A percentile compares a stretch with the other conserved stretches of the same genome.
Conservation (phyloP, 805 yeast genomes). For the Wickerhamomyces sydowiorum region DNA sequence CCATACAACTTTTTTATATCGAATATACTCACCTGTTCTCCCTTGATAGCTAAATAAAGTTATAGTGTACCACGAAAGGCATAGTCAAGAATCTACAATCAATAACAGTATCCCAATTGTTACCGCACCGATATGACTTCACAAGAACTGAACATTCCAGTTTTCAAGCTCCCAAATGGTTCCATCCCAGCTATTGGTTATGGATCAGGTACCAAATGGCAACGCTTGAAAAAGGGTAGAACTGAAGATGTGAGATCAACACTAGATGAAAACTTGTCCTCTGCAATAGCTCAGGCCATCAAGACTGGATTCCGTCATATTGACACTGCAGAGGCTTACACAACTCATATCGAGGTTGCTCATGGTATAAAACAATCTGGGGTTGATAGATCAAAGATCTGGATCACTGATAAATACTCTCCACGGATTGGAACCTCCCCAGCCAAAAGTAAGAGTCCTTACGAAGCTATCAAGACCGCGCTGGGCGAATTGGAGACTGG, state of each 20-base stretch:
- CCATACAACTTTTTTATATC: too few species aligned
- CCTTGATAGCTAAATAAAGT: too few species aligned
- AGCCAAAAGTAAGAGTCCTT: slow-evolving; percentile 34
- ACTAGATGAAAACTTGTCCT: slow-evolving; percentile 34
- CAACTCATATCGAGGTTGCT: slow-evolving; percentile 52
- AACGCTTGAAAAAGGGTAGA: slow-evolving; percentile 21
- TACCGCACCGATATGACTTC: too few species aligned
- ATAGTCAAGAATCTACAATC: too few species aligned
- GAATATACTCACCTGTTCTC: too few species aligned
- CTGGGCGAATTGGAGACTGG: slow-evolving; percentile 41
- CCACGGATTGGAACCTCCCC: slow-evolving; percentile 28
- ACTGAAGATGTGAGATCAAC: slow-evolving; percentile 18
- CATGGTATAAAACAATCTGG: slow-evolving; percentile 39
- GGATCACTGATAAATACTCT: slow-evolving; percentile 55
- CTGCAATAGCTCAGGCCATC: slow-evolving; percentile 41
- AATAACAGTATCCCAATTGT: too few species aligned
- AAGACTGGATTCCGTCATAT: slow-evolving; percentile 50
- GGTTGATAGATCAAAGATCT: slow-evolving; percentile 37
- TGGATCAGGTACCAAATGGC: slow-evolving; percentile 44
- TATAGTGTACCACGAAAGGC: too few species aligned
- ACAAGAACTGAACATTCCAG: not conserved
- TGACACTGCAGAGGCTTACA: slow-evolving; percentile 62
- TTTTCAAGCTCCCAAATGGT: slow-evolving; percentile 1
- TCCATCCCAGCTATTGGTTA: slow-evolving; percentile 25
- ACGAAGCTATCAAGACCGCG: slow-evolving; percentile 37